These are phyloP conservation scores for Microstegium vimineum DNA, from an alignment of 176 grass and related monocot genomes.

Conservation along the genomic window DNA sequence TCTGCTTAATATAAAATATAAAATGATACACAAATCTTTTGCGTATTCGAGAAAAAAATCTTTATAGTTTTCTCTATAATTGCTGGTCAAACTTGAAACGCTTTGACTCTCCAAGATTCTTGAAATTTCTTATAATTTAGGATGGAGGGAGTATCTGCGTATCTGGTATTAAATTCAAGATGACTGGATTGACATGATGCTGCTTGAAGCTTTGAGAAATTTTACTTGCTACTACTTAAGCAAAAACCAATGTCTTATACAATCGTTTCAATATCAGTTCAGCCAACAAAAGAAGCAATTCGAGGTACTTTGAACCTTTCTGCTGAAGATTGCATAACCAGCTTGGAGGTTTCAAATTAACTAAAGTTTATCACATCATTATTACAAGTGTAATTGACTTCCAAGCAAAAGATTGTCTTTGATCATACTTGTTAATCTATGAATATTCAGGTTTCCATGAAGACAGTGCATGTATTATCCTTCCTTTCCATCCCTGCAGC, in stretches of 20 bases:
- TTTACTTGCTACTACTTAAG: neutral
- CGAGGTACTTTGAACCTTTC: neutral
- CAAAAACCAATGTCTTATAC: neutral
- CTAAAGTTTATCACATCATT: neutral
- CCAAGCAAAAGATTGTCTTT: neutral
- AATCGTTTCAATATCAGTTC: neutral
- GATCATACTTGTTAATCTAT: neutral
- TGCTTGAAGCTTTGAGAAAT: neutral
- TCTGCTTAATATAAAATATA: no score
- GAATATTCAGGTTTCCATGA: conserved; percentile 31
- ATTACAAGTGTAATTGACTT: neutral
- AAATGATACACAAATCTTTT: no score
- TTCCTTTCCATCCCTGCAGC: conserved; percentile 54
- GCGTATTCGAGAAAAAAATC: no score
- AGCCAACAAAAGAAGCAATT: neutral
- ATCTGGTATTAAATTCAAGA: neutral
- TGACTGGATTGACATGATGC: neutral
- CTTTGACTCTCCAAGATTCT: no score
- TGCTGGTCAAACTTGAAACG: no score
- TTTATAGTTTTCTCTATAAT: no score
- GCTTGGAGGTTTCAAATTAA: neutral
- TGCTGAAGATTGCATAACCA: neutral
- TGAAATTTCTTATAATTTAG: no score
- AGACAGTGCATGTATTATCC: conserved; percentile 35
- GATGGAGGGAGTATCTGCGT: no score